A percentile compares a stretch with the other conserved stretches of the same genome.
These are phyloP conservation scores for Cornus florida DNA, from an alignment of 148 eudicot species.

Conservation along the genomic window DNA sequence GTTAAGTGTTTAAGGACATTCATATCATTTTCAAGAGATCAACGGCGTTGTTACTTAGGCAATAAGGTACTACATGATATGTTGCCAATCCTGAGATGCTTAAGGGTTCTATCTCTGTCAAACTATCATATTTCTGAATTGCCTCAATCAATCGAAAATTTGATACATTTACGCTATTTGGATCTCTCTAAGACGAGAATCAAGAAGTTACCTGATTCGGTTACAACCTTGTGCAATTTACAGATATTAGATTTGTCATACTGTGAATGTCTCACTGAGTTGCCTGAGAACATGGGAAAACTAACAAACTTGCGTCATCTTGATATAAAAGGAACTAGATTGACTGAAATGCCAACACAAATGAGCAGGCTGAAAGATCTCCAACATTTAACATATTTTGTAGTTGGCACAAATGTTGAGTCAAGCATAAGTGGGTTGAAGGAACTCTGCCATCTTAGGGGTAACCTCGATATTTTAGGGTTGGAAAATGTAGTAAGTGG, in stretches of 20 bases:
- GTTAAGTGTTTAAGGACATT: constrained; percentile 14
- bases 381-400: background rate
- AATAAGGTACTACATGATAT: background rate
- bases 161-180: background rate
- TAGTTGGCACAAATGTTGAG: too few relatives aligned
- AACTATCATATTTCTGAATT: background rate
- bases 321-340: background rate
- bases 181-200: background rate
- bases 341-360: constrained; percentile 2
- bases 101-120: constrained; percentile 7
- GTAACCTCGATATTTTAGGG: background rate
- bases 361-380: background rate
- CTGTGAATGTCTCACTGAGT: background rate
- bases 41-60: background rate
- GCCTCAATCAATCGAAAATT: background rate
- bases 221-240: constrained; percentile 2
- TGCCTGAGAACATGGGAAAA: background rate
- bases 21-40: background rate
- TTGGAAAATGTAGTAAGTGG: background rate
- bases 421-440: background rate
- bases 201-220: background rate
- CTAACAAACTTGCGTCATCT: constrained; percentile 4
- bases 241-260: background rate
- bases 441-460: constrained; percentile 1
- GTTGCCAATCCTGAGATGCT: background rate